Percentiles rank a stretch among this genome's conserved stretches.
phyloP scores from a whole-genome alignment of 108 stramenopile species.

The Phaeodactylum tricornutum region DNA sequence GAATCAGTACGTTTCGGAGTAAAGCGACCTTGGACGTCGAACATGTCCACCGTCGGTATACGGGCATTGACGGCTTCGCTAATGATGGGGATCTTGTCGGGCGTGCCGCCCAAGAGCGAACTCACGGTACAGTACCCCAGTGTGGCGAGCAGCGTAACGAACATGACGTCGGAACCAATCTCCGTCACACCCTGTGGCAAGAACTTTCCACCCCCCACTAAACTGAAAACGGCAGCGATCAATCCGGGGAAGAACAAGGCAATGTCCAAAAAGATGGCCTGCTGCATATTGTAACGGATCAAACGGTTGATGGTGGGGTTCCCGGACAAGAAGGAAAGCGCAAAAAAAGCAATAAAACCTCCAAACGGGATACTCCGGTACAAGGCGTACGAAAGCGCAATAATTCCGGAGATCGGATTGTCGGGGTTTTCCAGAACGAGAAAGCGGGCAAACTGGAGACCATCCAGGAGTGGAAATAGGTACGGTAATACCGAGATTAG shows the following conservation, averaged over 20 bases:
- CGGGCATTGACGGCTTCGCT: slow-evolving; percentile 54
- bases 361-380: slow-evolving; percentile 66
- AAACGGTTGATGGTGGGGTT: slow-evolving; percentile 72
- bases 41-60: slow-evolving; percentile 80
- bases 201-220: slow-evolving; percentile 17
- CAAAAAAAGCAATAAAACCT: slow-evolving; percentile 76
- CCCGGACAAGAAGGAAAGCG: slow-evolving; percentile 48
- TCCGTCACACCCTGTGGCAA: slow-evolving; percentile 30
- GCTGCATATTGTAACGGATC: slow-evolving; percentile 81
- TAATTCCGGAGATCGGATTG: slow-evolving; percentile 44
- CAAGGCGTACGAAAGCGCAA: slow-evolving; percentile 53
- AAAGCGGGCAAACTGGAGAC: slow-evolving; percentile 73
- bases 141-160: slow-evolving; percentile 48
- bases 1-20: background rate
- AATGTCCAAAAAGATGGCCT: slow-evolving; percentile 87
- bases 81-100: slow-evolving; percentile 66
- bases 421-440: slow-evolving; percentile 56
- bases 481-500: slow-evolving; percentile 66
- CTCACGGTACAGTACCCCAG: slow-evolving; percentile 52
- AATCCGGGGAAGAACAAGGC: slow-evolving; percentile 81
- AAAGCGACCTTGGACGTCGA: slow-evolving; percentile 6
- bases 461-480: slow-evolving; percentile 77
- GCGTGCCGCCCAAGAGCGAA: slow-evolving; percentile 55
- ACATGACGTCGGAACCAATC: slow-evolving; percentile 52
- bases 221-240: slow-evolving; percentile 31